Base-by-base conservation (phyloP, 2,329 filamentous ascomycete species). In the Verruconis gallopava region DNA sequence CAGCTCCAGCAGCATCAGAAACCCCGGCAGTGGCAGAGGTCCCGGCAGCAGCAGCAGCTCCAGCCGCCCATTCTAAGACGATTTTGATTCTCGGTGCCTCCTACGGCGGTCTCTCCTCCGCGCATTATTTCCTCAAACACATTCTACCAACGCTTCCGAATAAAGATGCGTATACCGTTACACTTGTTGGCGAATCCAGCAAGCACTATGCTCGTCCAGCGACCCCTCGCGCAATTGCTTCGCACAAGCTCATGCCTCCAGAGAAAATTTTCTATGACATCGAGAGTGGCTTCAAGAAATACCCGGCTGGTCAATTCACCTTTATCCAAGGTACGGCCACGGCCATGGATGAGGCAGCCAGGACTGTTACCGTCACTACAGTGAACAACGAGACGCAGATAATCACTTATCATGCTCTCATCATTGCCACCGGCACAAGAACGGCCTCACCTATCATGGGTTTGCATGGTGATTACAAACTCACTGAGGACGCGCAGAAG, bases 351-450 rank as follows among this genome's bases (percentile, higher is more conserved):
- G 53, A 58, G 1, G 48, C 55, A 2, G 50, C 48, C 15, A 64
- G 69, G 21, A 66, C 54, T 1, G 61, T 77, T 4, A 55, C 59
- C 3, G 60, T 72, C 48, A 53, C 50, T n/a, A 43, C 48, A 13
- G 47, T 38, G 15, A 61, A 57, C 14, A 53, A 52, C 15, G 54
- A 56, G 14, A 49, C 51, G 37, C 52, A 49, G 21, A 46, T 37
- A 3, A 47, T 75, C 9, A 43, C 57, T 2, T 77, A 71, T 52
- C 65, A 74, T 48, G 66, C 69, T n/a, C 60, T 77, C 2, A 59
- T 77, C 38, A 67, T 76, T 44, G 71, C 72, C 5, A 73, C 71
- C 1, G 73, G 73, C 5, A 66, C 67, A 30, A 62, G 52, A 11
- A 69, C 71, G 1, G 54, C 60, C 6, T 59, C 65, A 19, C 58